These are phyloP conservation scores for Zygosaccharomyces siamensis DNA, from an alignment of 805 yeast genomes.

Conservation along the genomic window DNA sequence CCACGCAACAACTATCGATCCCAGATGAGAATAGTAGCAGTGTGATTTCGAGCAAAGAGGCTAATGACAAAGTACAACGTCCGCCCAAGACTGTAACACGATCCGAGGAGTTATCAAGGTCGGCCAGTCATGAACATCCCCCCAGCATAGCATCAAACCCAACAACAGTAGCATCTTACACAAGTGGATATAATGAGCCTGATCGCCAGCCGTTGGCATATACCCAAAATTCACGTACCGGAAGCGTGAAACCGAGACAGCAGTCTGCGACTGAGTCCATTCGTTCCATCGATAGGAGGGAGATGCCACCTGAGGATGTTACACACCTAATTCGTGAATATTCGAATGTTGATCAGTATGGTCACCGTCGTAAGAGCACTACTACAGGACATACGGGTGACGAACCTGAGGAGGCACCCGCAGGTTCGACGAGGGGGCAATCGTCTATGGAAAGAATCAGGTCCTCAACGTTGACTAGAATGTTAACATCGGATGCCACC, in stretches of 20 bases:
- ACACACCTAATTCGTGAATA: conserved; percentile 48
- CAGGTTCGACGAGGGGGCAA: background rate
- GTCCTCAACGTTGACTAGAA: conserved; percentile 29
- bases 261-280: conserved; percentile 10
- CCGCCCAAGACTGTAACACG: conserved; percentile 1
- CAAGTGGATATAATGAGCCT: conserved; percentile 4
- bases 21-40: conserved; percentile 4
- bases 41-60: conserved; percentile 2
- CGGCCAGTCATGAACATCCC: background rate
- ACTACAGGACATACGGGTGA: conserved; percentile 8
- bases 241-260: conserved; percentile 4
- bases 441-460: conserved; percentile 17
- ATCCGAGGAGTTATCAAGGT: background rate
- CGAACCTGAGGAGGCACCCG: background rate
- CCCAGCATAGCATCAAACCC: background rate
- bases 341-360: conserved; percentile 34
- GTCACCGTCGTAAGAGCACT: conserved; percentile 24
- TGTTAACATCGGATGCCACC: conserved; percentile 34
- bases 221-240: conserved; percentile 10
- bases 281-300: conserved; percentile 31
- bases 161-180: background rate
- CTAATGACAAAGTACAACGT: background rate
- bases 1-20: background rate
- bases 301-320: conserved; percentile 40
- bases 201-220: conserved; percentile 25